Base-by-base conservation (phyloP, 2,329 filamentous ascomycete species). In the Delphinella strobiligena region DNA sequence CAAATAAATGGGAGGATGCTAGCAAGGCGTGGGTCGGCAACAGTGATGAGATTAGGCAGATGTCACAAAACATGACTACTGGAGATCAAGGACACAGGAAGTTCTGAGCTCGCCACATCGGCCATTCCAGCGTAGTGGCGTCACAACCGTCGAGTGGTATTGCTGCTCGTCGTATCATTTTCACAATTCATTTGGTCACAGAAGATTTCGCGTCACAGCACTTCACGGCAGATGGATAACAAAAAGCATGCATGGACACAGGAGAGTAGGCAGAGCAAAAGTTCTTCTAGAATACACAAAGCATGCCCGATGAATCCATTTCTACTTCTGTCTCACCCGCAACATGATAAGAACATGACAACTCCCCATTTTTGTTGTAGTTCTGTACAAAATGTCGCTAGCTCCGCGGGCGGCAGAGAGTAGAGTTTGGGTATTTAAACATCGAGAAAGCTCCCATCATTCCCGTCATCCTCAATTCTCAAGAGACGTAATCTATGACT, bases 31-130 rank as follows among this genome's bases (percentile, higher is more conserved):
- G 63, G 61, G 61, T 63, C 7, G 57, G 56, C 54, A 61, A 61
- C 22, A 52, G 52, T 37, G 55, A 61, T 45, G 59, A 66, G 43
- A 53, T 63, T 16, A 57, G 54, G 41, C 53, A 62, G 47, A 61
- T 62, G 31, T 61, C 59, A 4, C 48, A 60, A 38, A 56, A 59
- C 38, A 67, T 68, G 63, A 55, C 66, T 2, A 64, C 56, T 44
- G 62, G 62, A 7, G 63, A 59, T 2, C 59, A 63, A 38, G 67
- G 65, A 8, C 62, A 55, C 48, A 53, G 67, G 45, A 53, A 64
- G 36, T 69, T 70, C 44, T 69, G 50, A 61, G 15, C 38, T 17
- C 22, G 12, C n/a, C n/a, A n/a, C n/a, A n/a, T n/a, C n/a, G n/a
- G n/a, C n/a, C n/a, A n/a, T n/a, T n/a, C n/a, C n/a, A n/a, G n/a